Conservation (phyloP, 805 yeast species). For the Teunomyces stri region DNA sequence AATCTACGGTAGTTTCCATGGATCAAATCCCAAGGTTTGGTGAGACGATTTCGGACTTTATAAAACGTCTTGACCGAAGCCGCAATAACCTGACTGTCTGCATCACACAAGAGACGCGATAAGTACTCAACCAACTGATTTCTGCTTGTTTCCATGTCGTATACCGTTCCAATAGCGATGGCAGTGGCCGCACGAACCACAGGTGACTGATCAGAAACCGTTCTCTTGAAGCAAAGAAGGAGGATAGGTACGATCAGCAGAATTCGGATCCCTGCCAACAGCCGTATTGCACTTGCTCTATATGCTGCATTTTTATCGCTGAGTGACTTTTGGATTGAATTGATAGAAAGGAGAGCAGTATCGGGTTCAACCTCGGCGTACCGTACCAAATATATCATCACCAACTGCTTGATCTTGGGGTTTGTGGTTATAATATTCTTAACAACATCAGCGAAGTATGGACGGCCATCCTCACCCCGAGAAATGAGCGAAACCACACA, state of each 20-base stretch:
- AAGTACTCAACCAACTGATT: slow-evolving; percentile 52
- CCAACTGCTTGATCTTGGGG: slow-evolving; percentile 67
- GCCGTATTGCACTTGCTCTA: slow-evolving; percentile 72
- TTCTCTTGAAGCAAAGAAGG: slow-evolving; percentile 65
- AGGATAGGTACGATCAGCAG: slow-evolving; percentile 80
- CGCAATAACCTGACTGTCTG: slow-evolving; percentile 64
- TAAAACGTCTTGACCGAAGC: slow-evolving; percentile 60
- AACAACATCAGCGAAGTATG: slow-evolving; percentile 78
- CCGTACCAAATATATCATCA: slow-evolving; percentile 67
- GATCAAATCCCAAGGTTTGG: slow-evolving; percentile 55
- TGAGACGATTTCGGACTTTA: slow-evolving; percentile 43
- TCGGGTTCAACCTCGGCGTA: slow-evolving; percentile 86
- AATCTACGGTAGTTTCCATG: slow-evolving; percentile 69
- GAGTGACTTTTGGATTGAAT: slow-evolving; percentile 84
- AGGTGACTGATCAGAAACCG: slow-evolving; percentile 69
- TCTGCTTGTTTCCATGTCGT: slow-evolving; percentile 31
- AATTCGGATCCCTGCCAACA: slow-evolving; percentile 79
- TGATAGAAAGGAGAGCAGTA: slow-evolving; percentile 83
- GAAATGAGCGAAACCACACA: slow-evolving; percentile 39
- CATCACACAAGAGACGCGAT: slow-evolving; percentile 58
- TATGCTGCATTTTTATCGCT: slow-evolving; percentile 65
- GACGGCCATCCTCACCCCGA: slow-evolving; percentile 39
- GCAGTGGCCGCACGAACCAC: slow-evolving; percentile 79
- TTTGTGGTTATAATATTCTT: slow-evolving; percentile 73
- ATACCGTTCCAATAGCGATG: slow-evolving; percentile 64